phyloP scores from a whole-genome alignment of 345 rosid species.

The Citrus reticulata region DNA sequence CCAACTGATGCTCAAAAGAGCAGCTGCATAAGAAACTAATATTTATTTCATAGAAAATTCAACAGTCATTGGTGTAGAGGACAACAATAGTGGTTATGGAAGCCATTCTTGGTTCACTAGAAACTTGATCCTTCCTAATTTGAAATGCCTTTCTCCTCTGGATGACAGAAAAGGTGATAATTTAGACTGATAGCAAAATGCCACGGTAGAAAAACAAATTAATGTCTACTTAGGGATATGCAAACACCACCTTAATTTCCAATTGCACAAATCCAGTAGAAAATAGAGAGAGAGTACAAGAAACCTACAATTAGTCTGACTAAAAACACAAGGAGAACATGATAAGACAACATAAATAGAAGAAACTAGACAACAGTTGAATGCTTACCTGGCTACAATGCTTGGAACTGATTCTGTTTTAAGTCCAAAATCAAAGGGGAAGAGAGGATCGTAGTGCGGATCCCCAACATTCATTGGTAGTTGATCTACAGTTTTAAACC shows the following conservation, averaged over 20 bases:
- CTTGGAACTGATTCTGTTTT: conserved; percentile 59
- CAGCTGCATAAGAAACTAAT: not conserved
- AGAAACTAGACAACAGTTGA: not conserved
- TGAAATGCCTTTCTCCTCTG: no score
- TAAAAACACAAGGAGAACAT: not conserved
- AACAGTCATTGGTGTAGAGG: not conserved
- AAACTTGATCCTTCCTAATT: not conserved
- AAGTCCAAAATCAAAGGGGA: conserved; percentile 77
- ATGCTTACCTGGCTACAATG: conserved; percentile 52
- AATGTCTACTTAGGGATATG: not conserved
- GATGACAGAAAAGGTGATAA: not conserved
- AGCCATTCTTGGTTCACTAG: not conserved
- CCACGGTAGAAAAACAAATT: not conserved
- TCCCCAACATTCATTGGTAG: conserved; percentile 91
- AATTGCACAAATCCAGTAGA: not conserved
- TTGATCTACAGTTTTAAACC: conserved; percentile 87
- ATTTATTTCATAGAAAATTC: not conserved
- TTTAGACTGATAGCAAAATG: not conserved
- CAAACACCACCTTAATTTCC: not conserved
- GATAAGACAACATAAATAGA: not conserved
- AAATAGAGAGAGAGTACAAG: not conserved
- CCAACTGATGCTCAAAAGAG: not conserved
- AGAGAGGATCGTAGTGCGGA: conserved; percentile 74
- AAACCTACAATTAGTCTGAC: not conserved
- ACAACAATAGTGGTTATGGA: not conserved